phyloP scores from a whole-genome alignment of 345 rosid species.

The Noccaea caerulescens region DNA sequence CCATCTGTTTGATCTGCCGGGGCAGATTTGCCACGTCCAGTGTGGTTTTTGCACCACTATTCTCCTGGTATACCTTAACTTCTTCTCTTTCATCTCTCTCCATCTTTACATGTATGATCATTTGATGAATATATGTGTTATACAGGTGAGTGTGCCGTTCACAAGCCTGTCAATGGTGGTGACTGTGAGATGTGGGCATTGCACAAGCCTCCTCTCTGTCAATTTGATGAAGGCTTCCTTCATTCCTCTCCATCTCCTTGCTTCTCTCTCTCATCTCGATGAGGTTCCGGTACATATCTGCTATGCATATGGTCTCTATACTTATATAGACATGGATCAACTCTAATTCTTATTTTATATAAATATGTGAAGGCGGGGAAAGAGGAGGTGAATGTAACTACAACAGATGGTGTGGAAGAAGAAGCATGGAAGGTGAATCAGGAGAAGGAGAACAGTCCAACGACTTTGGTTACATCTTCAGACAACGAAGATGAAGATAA shows the following conservation, averaged over 20 bases:
- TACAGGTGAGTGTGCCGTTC: conserved; percentile 90
- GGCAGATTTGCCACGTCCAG: conserved; percentile 95
- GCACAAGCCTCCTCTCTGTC: conserved; percentile 92
- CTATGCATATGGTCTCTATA: neutral
- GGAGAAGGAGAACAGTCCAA: conserved; percentile 48
- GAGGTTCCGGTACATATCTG: conserved; percentile 43
- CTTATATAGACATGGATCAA: neutral
- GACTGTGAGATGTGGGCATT: conserved; percentile 95
- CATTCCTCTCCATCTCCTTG: conserved; percentile 74
- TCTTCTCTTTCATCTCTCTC: neutral
- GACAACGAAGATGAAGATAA: conserved; percentile 84
- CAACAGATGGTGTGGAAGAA: conserved; percentile 45
- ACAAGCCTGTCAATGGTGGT: conserved; percentile 87
- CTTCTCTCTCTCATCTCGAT: conserved; percentile 63
- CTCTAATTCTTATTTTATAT: conserved; percentile 1
- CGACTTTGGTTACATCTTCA: conserved; percentile 56
- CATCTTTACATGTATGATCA: neutral
- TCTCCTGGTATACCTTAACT: conserved; percentile 59
- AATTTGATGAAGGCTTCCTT: conserved; percentile 89
- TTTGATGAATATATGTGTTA: conserved; percentile 20
- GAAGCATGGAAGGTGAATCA: conserved; percentile 41
- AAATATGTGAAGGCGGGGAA: conserved; percentile 45
- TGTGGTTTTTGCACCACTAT: conserved; percentile 94
- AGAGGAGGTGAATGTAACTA: conserved; percentile 43
- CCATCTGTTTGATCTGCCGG: conserved; percentile 75